phyloP scores from a whole-genome alignment of 2,329 filamentous ascomycete species.

The Colletotrichum sp. region DNA sequence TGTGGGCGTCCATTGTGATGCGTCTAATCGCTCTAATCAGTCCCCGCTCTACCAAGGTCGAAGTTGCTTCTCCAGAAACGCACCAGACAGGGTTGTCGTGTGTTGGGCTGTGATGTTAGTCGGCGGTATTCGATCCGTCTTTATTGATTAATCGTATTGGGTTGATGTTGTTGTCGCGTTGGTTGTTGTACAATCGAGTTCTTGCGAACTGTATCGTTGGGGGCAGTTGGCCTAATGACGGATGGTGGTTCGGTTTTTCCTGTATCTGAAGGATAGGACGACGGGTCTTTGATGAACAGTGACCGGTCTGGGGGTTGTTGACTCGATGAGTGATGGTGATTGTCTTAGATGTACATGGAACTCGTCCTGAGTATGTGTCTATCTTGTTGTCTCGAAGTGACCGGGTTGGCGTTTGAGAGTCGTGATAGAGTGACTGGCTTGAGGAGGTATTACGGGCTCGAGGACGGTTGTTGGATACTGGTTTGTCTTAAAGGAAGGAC shows the following conservation, averaged over 20 bases:
- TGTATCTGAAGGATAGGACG: slow-evolving; percentile 48
- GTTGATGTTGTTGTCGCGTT: slow-evolving; percentile 10
- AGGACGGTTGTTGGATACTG: slow-evolving; percentile 22
- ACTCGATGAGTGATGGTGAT: slow-evolving; percentile 21
- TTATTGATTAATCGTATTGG: background rate
- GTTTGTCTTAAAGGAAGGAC: slow-evolving; percentile 48
- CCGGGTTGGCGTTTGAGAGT: slow-evolving; percentile 26
- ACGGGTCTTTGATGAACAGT: slow-evolving; percentile 36
- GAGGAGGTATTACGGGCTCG: slow-evolving; percentile 32
- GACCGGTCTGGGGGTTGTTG: slow-evolving; percentile 16
- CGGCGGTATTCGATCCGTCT: slow-evolving; percentile 2
- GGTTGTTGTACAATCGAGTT: slow-evolving; percentile 30
- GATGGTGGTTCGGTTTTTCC: slow-evolving; percentile 8
- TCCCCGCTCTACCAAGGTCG: background rate
- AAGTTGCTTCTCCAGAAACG: slow-evolving; percentile 26
- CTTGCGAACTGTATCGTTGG: slow-evolving; percentile 25
- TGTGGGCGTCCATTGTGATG: slow-evolving; percentile 67
- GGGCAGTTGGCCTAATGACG: slow-evolving; percentile 38
- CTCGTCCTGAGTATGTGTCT: slow-evolving; percentile 27
- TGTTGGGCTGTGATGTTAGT: slow-evolving; percentile 14
- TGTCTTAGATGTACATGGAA: slow-evolving; percentile 37
- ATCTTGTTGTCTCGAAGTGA: slow-evolving; percentile 12
- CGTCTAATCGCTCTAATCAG: slow-evolving; percentile 28
- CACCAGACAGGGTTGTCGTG: slow-evolving; percentile 29
- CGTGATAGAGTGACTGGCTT: slow-evolving; percentile 27